Evolutionary conservation across 331 rosid species (phyloP).

Genomic region (Quercus tomentella): DNA sequence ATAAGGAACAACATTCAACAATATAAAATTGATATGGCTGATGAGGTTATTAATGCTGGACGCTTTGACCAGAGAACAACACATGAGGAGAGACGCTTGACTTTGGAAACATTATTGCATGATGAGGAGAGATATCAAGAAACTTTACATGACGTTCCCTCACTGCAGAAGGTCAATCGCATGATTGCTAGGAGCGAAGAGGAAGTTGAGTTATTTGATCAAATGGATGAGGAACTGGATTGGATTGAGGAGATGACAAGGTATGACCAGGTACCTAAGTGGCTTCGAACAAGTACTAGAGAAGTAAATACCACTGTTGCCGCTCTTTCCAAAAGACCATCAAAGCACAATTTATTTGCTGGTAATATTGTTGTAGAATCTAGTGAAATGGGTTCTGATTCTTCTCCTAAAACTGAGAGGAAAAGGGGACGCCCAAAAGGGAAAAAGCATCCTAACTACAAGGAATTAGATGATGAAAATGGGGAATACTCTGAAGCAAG

Average conservation of each 20-base stretch:
- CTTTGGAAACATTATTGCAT: conserved; percentile 91
- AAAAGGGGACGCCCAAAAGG: conserved; percentile 95
- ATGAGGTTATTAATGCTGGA: conserved; percentile 99
- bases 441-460: conserved; percentile 69
- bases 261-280: conserved; percentile 81
- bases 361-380: conserved; percentile 48
- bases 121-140: conserved; percentile 98
- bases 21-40: conserved; percentile 99
- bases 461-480: conserved; percentile 86
- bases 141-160: conserved; percentile 94
- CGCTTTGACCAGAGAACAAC: conserved; percentile 99
- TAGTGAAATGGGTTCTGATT: conserved; percentile 73
- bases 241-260: conserved; percentile 94
- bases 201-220: conserved; percentile 93
- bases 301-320: conserved; percentile 82
- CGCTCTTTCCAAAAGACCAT: conserved; percentile 71
- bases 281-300: conserved; percentile 86
- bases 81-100: conserved; percentile 96
- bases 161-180: conserved; percentile 93
- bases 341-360: conserved; percentile 58
- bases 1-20: conserved; percentile 96
- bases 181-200: conserved; percentile 97
- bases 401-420: conserved; percentile 65
- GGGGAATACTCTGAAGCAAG: conserved; percentile 88
- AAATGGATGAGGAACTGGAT: conserved; percentile 94